Evolutionary conservation across 2,329 filamentous ascomycete species (phyloP).

Genomic region (Capronia americana): DNA sequence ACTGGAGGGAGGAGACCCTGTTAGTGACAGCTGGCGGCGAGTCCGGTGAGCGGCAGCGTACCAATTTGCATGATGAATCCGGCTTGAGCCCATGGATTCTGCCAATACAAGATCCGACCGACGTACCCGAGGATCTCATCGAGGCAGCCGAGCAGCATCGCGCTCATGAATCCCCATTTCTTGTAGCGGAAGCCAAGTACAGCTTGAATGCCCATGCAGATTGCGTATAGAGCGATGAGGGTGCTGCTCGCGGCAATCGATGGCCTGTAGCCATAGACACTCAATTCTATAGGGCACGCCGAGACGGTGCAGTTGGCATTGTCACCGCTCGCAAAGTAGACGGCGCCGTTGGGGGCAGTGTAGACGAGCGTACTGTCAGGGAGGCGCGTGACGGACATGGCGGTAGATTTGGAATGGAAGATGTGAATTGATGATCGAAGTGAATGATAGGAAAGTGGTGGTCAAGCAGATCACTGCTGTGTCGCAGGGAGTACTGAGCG

Average conservation of each 20-base stretch:
- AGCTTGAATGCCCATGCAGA: slow-evolving; percentile 49
- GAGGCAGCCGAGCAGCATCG: slow-evolving; percentile 63
- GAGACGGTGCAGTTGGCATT: slow-evolving; percentile 36
- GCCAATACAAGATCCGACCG: slow-evolving; percentile 63
- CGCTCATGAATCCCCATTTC: slow-evolving; percentile 52
- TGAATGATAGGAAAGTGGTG: neutral
- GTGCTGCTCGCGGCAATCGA: slow-evolving; percentile 50
- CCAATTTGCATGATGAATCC: slow-evolving; percentile 72
- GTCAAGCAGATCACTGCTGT: neutral
- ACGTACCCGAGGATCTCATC: slow-evolving; percentile 68
- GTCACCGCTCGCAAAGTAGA: slow-evolving; percentile 29
- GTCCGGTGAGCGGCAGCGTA: slow-evolving; percentile 42
- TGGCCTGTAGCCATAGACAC: slow-evolving; percentile 54
- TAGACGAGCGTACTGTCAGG: slow-evolving; percentile 7
- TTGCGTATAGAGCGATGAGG: slow-evolving; percentile 53
- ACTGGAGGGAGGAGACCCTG: slow-evolving; percentile 45
- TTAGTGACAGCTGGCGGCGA: neutral
- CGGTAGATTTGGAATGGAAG: no score
- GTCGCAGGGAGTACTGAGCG: neutral
- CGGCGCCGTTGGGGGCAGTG: slow-evolving; percentile 24
- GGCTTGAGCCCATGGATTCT: slow-evolving; percentile 64
- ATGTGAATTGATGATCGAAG: neutral
- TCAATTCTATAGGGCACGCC: slow-evolving; percentile 49
- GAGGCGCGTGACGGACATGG: neutral
- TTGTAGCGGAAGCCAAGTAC: slow-evolving; percentile 47